A percentile compares a stretch with the other conserved stretches of the same genome.
Conservation (phyloP, 192 early-diverging fungal genomes). For the Geranomyces variabilis region DNA sequence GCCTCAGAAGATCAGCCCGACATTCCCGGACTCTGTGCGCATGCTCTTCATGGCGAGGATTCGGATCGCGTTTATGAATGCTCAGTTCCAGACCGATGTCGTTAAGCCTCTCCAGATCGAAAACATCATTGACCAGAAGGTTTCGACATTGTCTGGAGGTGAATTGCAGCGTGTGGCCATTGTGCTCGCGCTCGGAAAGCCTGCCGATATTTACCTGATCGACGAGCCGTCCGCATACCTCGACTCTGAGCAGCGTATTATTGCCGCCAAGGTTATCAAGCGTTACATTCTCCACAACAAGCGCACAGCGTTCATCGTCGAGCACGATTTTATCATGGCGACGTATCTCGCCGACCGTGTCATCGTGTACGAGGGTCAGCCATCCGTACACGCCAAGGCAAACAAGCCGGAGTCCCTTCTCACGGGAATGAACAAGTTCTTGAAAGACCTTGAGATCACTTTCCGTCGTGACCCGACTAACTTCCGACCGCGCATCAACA, state of each 20-base stretch:
- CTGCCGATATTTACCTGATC: constrained; percentile 96
- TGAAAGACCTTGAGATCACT: constrained; percentile 88
- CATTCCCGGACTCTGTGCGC: constrained; percentile 90
- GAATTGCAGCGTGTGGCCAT: constrained; percentile 99
- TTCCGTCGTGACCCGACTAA: constrained; percentile 98
- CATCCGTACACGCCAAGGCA: constrained; percentile 83
- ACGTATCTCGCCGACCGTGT: constrained; percentile 97
- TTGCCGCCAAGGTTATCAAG: constrained; percentile 98
- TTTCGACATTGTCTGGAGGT: constrained; percentile 87
- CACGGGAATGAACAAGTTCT: constrained; percentile 96
- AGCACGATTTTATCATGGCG: constrained; percentile 99
- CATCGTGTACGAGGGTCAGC: constrained; percentile 90
- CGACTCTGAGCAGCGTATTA: constrained; percentile 99
- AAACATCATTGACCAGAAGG: constrained; percentile 88
- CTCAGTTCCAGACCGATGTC: constrained; percentile 97
- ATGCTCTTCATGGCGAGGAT: constrained; percentile 91
- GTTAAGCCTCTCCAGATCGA: constrained; percentile 93
- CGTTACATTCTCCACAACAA: constrained; percentile 93
- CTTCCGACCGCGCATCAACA: constrained; percentile 98
- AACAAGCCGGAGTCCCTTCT: constrained; percentile 85
- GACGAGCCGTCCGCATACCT: constrained; percentile 98
- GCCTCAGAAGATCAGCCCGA: constrained; percentile 98
- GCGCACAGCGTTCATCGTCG: constrained; percentile 97
- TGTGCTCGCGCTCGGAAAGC: constrained; percentile 81
- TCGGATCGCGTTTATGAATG: constrained; percentile 78